Base-by-base conservation (phyloP, 768 basidiomycete genomes). In the Pleurotus tuoliensis region DNA sequence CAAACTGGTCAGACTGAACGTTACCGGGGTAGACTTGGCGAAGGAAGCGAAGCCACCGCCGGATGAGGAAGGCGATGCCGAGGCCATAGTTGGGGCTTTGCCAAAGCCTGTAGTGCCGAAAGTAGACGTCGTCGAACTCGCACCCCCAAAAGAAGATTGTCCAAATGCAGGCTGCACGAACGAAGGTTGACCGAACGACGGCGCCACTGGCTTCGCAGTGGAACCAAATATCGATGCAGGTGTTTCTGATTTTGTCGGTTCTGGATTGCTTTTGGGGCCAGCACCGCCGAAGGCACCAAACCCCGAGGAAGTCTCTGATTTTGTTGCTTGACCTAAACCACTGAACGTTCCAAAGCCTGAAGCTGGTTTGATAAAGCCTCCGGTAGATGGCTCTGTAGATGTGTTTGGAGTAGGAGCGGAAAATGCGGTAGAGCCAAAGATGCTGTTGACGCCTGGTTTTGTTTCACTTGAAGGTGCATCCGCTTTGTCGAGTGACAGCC, bases 151-250 rank as follows among this genome's bases (percentile, higher is more conserved):
- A 22, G 62, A 60, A 16, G 71, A 57, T 48, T 73, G 66, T 9
- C 71, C 69, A 55, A 71, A 74, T 5, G 67, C 56, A n/a, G 72
- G 57, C 56, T 74, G 71, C 44, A 72, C 71, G 52, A 78, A 75
- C 4, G 67, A 58, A n/a, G 71, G 43, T 39, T 65, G 66, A 5
- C 70, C 71, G 58, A 73, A 67, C 7, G 63, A 61, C 25, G 60
- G 41, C 47, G 62, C 50, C 52, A 62, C 57, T 37, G 59, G 59
- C 37, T 39, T 49, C 55, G 64, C 34, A 11, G 30, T 16, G 22
- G 54, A 45, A 18, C 30, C 30, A 27, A 47, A 50, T 9, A 41
- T 15, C 37, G 47, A 56, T 5, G 48, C 9, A 12, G 47, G 56
- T 15, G 56, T 51, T 41, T 45, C 60, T 25, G 24, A 58, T 57